These are phyloP conservation scores for Nematocida sp. DNA, from an alignment of 371 early-diverging fungal species.

Conservation along the genomic window DNA sequence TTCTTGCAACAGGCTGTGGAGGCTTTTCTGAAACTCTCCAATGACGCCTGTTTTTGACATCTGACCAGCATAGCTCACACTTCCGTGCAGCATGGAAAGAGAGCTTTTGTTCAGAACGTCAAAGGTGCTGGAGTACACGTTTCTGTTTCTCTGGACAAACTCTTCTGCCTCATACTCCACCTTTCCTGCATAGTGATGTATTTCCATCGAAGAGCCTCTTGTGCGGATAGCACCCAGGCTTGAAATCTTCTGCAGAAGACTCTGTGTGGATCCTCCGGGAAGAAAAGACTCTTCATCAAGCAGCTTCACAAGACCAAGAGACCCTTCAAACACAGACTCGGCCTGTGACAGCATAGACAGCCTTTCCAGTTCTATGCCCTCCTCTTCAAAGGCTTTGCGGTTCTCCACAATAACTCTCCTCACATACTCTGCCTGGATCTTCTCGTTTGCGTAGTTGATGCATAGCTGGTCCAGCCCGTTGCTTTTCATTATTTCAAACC, in stretches of 20 bases:
- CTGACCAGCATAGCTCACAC: slow-evolving; percentile 74
- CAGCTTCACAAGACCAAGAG: slow-evolving; percentile 61
- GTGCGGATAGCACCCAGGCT: slow-evolving; percentile 15
- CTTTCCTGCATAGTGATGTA: slow-evolving; percentile 88
- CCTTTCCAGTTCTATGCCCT: slow-evolving; percentile 32
- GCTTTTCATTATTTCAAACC: slow-evolving; percentile 67
- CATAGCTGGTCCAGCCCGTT: slow-evolving; percentile 67
- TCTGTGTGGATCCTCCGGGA: slow-evolving; percentile 51
- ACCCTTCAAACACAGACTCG: slow-evolving; percentile 58
- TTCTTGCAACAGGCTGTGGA: slow-evolving; percentile 73
- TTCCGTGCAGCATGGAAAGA: slow-evolving; percentile 64
- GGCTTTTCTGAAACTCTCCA: slow-evolving; percentile 72
- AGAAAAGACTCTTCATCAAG: slow-evolving; percentile 64
- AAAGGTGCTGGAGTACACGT: slow-evolving; percentile 63
- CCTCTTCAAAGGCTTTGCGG: slow-evolving; percentile 69
- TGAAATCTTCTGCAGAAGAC: slow-evolving; percentile 55
- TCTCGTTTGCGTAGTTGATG: slow-evolving; percentile 69
- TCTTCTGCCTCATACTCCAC: slow-evolving; percentile 81
- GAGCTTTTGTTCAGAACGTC: slow-evolving; percentile 1
- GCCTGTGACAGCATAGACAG: not conserved
- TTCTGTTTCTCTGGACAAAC: slow-evolving; percentile 96
- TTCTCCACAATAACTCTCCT: slow-evolving; percentile 89
- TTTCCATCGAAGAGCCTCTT: slow-evolving; percentile 66
- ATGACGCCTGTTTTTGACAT: slow-evolving; percentile 74
- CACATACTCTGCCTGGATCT: slow-evolving; percentile 69